Evolutionary conservation across 441 rosid species (phyloP), one percentile per base, ranked within the genome.

Genomic region (Capsella rubella): DNA sequence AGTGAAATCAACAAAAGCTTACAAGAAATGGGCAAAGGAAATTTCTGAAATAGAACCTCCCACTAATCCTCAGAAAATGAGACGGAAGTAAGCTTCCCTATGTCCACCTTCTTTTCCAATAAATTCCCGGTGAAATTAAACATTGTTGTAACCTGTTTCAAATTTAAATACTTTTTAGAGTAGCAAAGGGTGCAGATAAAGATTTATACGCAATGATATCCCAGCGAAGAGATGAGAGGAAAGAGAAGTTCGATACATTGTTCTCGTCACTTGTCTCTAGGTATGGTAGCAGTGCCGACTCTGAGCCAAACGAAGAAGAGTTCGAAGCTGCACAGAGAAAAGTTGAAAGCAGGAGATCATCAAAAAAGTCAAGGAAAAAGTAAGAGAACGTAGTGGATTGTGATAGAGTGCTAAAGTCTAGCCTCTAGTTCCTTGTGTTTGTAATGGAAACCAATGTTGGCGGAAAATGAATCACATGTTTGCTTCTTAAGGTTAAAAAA

Each of bases 241-340:
- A 95, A 78, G 95, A 40, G 42, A 67, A 46, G 73, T 83, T 93
- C 73, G 89, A 91, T 67, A 87, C 99, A 69, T 85, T 95, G 97
- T 91, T 93, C 74, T 87, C 93, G 13, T 88, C 97, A 6, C 69
- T 92, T 56, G 72, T 86, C 51, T 81, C 91, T 66, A 93, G 82
- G 68, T 95, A 93, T 58, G 97, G 96, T n/a, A 86, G 86, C 13
- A 74, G 49, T 35, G 82, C 81, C 43, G 73, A 69, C 28, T 71
- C 88, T 6, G 97, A 91, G 75, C 97, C 89, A 7, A 87, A 87
- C 14, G 95, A 93, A 49, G 98, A 91, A 87, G 94, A 95, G 72
- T 93, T 95, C 39, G 92, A 93, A 86, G 97, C 98, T 80, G 85
- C 92, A 13, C 82, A 76, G 85, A 89, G 79, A 75, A 91, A 85